Base-by-base conservation (phyloP, 441 rosid species). In the Erodium trifolium region DNA sequence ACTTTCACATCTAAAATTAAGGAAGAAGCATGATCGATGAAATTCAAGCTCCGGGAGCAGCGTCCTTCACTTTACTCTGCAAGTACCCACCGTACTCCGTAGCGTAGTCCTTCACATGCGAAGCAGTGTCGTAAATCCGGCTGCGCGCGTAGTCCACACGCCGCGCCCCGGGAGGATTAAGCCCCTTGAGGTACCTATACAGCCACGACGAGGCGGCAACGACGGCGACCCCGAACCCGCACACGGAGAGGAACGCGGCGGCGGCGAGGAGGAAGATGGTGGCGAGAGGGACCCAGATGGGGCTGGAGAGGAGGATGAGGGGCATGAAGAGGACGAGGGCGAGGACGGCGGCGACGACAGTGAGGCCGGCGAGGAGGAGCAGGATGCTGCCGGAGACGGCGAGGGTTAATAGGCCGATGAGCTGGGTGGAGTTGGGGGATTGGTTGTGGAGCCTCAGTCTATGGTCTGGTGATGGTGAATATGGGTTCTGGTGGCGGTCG, bases 31-130 rank as follows among this genome's bases (percentile, higher is more conserved):
- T 9, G 7, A 39, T 23, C 27, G 27, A 39, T 0, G 9, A 8
- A 9, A 2, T 2, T 89, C 85, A 88, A 17, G 98, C 96, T 73
- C 98, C 87, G 5, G 98, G 92, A 72, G 98, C 97, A 0, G 91
- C 96, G 73, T 86, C 93, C 77, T 87, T 83, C 9, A 82, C 88
- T 79, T 80, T 88, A 73, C 82, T 82, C 77, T 88, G 93, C 70
- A 85, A 76, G 67, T 84, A 86, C 69, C 88, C 96, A 23, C 93
- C 90, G 49, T 87, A 92, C 64, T 87, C 98, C 39, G 86, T 83
- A 0, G 93, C 94, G 65, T 85, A 85, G 51, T 86, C 96, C 85
- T 90, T 90, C 2, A 87, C 89, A 69, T 88, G 91, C 67, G 78
- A 76, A 2, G 98, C 96, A 27, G 95, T 90, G 19, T 90, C 92